Conservation (phyloP, 2,329 filamentous ascomycete genomes). For the Pseudogymnoascus sp. region DNA sequence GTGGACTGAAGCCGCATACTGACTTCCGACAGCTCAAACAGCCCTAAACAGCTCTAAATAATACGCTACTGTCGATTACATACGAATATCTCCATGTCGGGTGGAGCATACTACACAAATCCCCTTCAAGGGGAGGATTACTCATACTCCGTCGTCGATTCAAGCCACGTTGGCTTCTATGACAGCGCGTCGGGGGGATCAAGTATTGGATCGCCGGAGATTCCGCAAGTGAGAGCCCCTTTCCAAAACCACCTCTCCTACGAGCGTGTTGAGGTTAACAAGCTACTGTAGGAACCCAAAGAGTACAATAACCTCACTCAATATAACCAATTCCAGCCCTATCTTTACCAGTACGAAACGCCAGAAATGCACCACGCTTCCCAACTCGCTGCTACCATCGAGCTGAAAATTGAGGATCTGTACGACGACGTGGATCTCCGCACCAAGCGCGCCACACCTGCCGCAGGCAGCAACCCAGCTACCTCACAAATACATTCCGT, state of each 20-base stretch:
- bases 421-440: slow-evolving; percentile 28
- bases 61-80: background rate
- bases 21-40: background rate
- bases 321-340: background rate
- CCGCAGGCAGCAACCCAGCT: slow-evolving; percentile 23
- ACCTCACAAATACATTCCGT: slow-evolving; percentile 28
- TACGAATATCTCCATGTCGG: slow-evolving; percentile 1
- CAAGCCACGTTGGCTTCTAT: background rate
- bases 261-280: background rate
- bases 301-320: background rate
- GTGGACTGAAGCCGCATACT: background rate
- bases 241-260: background rate
- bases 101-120: background rate
- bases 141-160: background rate
- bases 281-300: background rate
- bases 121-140: background rate
- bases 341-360: slow-evolving; percentile 22
- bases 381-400: slow-evolving; percentile 17
- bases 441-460: slow-evolving; percentile 20
- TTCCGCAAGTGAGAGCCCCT: background rate
- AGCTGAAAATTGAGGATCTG: slow-evolving; percentile 27
- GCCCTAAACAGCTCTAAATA: background rate
- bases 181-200: background rate
- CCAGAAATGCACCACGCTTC: slow-evolving; percentile 18
- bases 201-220: background rate